phyloP scores from a whole-genome alignment of 129 eudicot genomes.

The Scalesia atractyloides region DNA sequence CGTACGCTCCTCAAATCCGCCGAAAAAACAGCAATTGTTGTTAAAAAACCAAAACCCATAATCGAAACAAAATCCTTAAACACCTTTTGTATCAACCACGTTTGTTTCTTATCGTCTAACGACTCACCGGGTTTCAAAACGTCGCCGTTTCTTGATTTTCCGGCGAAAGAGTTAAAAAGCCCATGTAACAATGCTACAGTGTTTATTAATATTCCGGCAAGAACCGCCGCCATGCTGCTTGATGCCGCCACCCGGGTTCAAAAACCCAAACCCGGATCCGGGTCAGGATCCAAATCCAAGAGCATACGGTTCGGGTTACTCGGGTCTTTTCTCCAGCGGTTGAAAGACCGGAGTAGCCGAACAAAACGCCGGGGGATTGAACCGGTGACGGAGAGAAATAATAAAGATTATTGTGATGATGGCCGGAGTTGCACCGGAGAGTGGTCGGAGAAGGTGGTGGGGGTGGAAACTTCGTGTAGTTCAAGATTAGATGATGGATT shows the following conservation, averaged over 20 bases:
- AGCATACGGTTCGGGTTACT: slow-evolving; percentile 52
- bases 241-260: slow-evolving; percentile 85
- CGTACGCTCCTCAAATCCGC: slow-evolving; percentile 47
- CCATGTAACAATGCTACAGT: slow-evolving; percentile 43
- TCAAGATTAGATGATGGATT: slow-evolving; percentile 33
- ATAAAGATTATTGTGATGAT: background rate
- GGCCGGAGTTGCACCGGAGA: background rate
- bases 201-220: slow-evolving; percentile 60
- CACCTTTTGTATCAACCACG: slow-evolving; percentile 51
- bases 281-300: background rate
- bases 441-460: slow-evolving; percentile 50
- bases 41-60: slow-evolving; percentile 45
- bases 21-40: slow-evolving; percentile 30
- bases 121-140: slow-evolving; percentile 60
- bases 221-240: slow-evolving; percentile 64
- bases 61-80: slow-evolving; percentile 9
- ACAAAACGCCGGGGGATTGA: slow-evolving; percentile 38
- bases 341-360: slow-evolving; percentile 48
- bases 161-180: slow-evolving; percentile 37
- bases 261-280: slow-evolving; percentile 37
- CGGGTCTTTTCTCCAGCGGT: slow-evolving; percentile 61
- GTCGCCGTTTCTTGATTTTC: slow-evolving; percentile 52
- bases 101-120: slow-evolving; percentile 54
- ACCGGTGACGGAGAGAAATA: background rate
- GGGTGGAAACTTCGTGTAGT: slow-evolving; percentile 60